Percentiles rank a stretch among this genome's conserved stretches.
Evolutionary conservation across 768 basidiomycete genomes (phyloP).

Genomic region (Kwoniella sp.): DNA sequence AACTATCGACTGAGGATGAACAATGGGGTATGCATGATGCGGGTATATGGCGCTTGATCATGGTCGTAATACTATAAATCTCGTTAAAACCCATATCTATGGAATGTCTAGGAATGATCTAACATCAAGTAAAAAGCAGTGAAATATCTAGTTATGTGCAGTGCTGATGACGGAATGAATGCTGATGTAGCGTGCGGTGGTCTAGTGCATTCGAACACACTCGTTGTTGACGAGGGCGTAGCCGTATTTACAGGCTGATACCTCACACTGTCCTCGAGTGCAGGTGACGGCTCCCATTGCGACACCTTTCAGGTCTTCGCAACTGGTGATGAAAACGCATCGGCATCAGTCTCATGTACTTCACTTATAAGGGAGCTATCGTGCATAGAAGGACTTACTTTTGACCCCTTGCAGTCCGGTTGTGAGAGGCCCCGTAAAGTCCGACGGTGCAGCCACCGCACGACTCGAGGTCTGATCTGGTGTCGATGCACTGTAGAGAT

Average conservation of each 20-base stretch:
- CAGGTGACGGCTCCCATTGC: constrained; percentile 19
- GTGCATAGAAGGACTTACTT: constrained; percentile 1
- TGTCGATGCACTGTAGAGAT: constrained; percentile 12
- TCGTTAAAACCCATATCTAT: not conserved
- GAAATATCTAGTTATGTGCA: too few relatives aligned
- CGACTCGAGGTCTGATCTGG: constrained; percentile 6
- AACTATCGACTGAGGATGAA: not conserved
- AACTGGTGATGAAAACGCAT: not conserved
- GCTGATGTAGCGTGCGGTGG: not conserved
- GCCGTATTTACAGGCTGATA: constrained; percentile 20
- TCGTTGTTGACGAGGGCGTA: constrained; percentile 13
- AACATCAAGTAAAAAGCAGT: too few relatives aligned
- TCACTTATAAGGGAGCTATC: not conserved
- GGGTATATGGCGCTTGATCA: not conserved
- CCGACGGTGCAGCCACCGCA: constrained; percentile 20
- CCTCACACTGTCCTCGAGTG: constrained; percentile 11
- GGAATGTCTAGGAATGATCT: too few relatives aligned
- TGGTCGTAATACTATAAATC: constrained; percentile 2
- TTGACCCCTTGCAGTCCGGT: not conserved
- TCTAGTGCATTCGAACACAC: constrained; percentile 9
- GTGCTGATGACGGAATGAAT: not conserved
- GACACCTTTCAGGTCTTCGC: constrained; percentile 6
- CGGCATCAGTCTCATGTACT: not conserved
- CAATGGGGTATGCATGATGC: constrained; percentile 1
- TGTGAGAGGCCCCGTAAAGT: not conserved